Evolutionary conservation across 78 protist species (phyloP), one percentile per base, ranked within the genome.

Genomic region (Diacronema lutheri): DNA sequence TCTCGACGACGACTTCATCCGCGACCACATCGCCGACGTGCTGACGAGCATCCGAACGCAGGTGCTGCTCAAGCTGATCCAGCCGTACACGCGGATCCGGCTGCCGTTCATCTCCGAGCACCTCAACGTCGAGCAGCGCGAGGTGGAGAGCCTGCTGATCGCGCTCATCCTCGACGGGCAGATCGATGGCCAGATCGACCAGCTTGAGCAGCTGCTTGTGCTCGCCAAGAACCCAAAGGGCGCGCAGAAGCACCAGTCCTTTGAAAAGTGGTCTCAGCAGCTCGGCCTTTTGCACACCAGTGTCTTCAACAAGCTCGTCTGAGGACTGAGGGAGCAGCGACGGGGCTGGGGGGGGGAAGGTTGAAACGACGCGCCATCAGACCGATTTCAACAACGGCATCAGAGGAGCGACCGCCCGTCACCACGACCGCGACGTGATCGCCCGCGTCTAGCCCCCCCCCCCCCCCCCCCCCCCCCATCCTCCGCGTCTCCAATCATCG

Each of bases 71-170:
- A 62, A 84, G 66, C 64, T 95, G 29, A 89, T 96, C 66, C 72
- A 60, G 83, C 98, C 99, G 83, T 97, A 97, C 97, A 96, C 96
- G 58, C 72, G 89, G 37, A 91, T 97, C 73, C 73, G 86, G 77
- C 41, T 96, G 74, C 40, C 93, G 50, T 97, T 93, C 89, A 85
- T 96, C 73, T 79, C 98, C 11, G 58, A 16, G 61, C 97, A 91
- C 58, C 81, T 96, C 68, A 93, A 89, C 56, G 83, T 96, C 25
- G 44, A 91, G 13, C 72, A n/a, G 21, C 81, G n/a, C 40, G 98
- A 97, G 35, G 97, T 95, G 12, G 99, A 97, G 69, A 19, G 84
- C 21, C 89, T 97, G 74, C 81, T 93, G 40, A 96, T 94, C 26
- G 14, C 93, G 21, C 78, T 96, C 65, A 96, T 97, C 25, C 90